These are phyloP conservation scores for Exophiala oligosperma DNA, from an alignment of 2,329 filamentous ascomycete species.

Conservation along the genomic window DNA sequence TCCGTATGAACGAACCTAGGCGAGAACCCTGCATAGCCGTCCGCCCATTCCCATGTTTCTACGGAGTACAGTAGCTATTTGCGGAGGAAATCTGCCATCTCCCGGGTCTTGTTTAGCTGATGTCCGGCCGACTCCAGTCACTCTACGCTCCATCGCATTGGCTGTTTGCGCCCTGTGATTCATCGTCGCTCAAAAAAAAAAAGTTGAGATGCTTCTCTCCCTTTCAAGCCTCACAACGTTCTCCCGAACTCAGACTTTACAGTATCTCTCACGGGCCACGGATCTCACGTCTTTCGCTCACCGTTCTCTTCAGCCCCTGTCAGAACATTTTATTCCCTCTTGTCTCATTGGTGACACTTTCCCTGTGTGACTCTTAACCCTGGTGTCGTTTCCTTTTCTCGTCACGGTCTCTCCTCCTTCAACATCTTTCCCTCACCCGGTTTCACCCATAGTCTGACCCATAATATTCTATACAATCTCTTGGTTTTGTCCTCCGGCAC, in stretches of 20 bases:
- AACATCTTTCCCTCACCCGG: slow-evolving; percentile 12
- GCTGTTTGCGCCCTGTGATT: not conserved
- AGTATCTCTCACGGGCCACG: too few relatives aligned
- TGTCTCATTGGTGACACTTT: slow-evolving; percentile 13
- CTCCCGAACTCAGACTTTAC: not conserved
- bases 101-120: too few relatives aligned
- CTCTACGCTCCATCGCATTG: not conserved
- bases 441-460: slow-evolving; percentile 21
- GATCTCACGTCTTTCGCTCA: not conserved
- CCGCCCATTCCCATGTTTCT: not conserved
- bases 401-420: not conserved
- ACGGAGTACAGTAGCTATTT: not conserved
- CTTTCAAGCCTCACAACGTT: not conserved
- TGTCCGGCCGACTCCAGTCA: too few relatives aligned
- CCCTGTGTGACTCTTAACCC: slow-evolving; percentile 14
- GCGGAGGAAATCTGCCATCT: too few relatives aligned
- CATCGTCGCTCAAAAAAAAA: not conserved
- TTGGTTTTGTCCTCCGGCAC: not conserved
- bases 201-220: not conserved
- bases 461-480: slow-evolving; percentile 4
- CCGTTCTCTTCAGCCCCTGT: slow-evolving; percentile 4
- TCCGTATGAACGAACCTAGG: too few relatives aligned
- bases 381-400: slow-evolving; percentile 1
- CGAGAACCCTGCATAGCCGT: not conserved
- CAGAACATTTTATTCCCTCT: slow-evolving; percentile 1